Evolutionary conservation across 176 grass and related monocot genomes (phyloP), one percentile per base, ranked within the genome.

Genomic region (Tillandsia fasciculata): DNA sequence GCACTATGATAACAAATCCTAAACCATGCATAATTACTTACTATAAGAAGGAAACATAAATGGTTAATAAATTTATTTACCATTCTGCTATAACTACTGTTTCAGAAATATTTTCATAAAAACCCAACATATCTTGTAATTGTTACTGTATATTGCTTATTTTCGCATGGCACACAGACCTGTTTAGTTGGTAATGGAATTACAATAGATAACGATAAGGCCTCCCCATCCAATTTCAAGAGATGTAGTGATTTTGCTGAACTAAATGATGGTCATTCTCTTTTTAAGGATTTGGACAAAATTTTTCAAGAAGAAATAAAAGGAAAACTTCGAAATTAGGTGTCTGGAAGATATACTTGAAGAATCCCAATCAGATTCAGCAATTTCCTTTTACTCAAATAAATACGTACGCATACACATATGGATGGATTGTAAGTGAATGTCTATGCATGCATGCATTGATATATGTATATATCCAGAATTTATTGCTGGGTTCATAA

Each of bases 291-390:
- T 72, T 61, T 61, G 1, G 79, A 88, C 61, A 52, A 77, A 67
- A 65, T 73, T 23, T 71, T 81, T 69, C 85, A 71, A 29, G 78
- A 76, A 81, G 82, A 70, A 70, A 70, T 74, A n/a, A 48, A 93
- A 99, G 75, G 84, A 76, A 66, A 83, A 69, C 50, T 97, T 86
- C 64, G 94, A 99, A 63, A 87, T 84, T 50, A 90, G 85, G 84
- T 87, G 77, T 76, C 94, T 97, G 33, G 89, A 99, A 77, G 94
- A 99, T 73, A 93, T 99, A 72, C 82, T 99, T 1, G 77, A 99
- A 74, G 89, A 93, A 26, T 83, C 84, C 7, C 94, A 93, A 58
- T 82, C 94, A 0, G 84, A 90, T 73, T 99, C 94, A 11, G 74
- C 84, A 1, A 53, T 81, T 81, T 92, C 93, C 63, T 86, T 80